These are phyloP conservation scores for Eucalyptus viminalis DNA, from an alignment of 345 rosid species.

Conservation along the genomic window DNA sequence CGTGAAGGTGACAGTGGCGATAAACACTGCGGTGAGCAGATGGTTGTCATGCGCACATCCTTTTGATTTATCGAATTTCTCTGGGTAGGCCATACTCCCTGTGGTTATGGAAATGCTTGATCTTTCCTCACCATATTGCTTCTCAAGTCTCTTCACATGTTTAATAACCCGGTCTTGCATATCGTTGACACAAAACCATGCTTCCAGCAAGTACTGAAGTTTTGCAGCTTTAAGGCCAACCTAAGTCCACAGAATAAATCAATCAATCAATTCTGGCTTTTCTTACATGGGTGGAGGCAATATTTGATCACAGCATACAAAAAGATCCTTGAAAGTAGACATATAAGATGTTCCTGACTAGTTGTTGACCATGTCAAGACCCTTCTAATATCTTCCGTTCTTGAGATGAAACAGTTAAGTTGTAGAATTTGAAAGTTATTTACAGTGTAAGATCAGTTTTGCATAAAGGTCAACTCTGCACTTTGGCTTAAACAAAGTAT, in stretches of 20 bases:
- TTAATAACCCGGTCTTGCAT: constrained; percentile 4
- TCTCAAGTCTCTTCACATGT: neutral
- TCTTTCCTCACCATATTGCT: neutral
- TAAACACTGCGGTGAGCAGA: constrained; percentile 6
- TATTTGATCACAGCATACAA: neutral
- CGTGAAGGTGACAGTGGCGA: constrained; percentile 5
- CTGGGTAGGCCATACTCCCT: neutral
- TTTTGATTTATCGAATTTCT: neutral
- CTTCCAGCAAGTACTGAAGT: constrained; percentile 3
- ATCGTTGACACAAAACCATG: neutral
- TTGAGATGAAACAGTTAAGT: neutral
- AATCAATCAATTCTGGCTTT: neutral
- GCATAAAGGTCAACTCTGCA: neutral
- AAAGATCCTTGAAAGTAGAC: neutral
- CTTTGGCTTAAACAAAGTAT: neutral
- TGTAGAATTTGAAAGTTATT: neutral
- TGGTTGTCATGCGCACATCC: neutral
- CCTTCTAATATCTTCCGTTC: neutral
- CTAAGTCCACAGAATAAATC: neutral
- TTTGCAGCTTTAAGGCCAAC: constrained; percentile 2
- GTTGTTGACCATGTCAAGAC: neutral
- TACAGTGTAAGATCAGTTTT: neutral
- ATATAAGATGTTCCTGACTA: neutral
- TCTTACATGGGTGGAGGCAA: neutral
- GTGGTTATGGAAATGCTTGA: neutral